A percentile compares a stretch with the other conserved stretches of the same genome.
These are phyloP conservation scores for Chloropicon primus DNA, from an alignment of 139 green algal species.

Conservation along the genomic window DNA sequence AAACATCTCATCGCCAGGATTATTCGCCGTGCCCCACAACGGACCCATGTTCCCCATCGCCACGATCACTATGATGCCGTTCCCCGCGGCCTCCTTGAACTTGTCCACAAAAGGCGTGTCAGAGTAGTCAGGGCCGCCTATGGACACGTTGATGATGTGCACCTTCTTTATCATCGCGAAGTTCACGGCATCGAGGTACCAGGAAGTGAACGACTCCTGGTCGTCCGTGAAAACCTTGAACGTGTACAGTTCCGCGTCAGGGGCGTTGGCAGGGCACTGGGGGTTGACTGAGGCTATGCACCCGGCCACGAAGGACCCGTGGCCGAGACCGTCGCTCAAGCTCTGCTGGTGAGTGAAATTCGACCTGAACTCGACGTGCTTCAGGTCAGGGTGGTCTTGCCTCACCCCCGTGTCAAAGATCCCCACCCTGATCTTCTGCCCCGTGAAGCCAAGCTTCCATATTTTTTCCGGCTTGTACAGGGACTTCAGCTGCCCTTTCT, in stretches of 20 bases:
- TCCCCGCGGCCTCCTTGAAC: constrained; percentile 76
- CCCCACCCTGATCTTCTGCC: constrained; percentile 66
- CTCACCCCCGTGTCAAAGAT: constrained; percentile 97
- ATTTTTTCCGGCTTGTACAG: constrained; percentile 48
- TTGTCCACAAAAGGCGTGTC: constrained; percentile 98
- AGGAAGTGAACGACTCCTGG: constrained; percentile 93
- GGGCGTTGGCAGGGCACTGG: constrained; percentile 79
- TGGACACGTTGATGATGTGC: constrained; percentile 93
- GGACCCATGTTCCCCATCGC: constrained; percentile 82
- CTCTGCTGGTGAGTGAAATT: constrained; percentile 97
- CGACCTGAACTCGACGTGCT: constrained; percentile 54
- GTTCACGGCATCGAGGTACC: constrained; percentile 99
- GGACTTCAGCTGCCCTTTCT: constrained; percentile 21
- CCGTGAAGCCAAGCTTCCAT: constrained; percentile 66
- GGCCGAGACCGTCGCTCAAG: constrained; percentile 83
- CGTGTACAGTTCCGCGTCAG: constrained; percentile 82
- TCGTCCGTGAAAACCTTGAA: constrained; percentile 88
- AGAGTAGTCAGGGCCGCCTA: constrained; percentile 92
- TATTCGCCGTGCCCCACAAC: constrained; percentile 96
- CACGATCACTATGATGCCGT: constrained; percentile 80
- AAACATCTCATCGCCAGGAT: constrained; percentile 92
- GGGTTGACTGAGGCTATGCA: constrained; percentile 66
- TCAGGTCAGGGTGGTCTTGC: constrained; percentile 79
- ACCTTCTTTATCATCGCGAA: constrained; percentile 81
- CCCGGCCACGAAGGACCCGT: constrained; percentile 94